Base-by-base conservation (phyloP, 768 basidiomycete genomes). In the Chlorophyllum brunneum region DNA sequence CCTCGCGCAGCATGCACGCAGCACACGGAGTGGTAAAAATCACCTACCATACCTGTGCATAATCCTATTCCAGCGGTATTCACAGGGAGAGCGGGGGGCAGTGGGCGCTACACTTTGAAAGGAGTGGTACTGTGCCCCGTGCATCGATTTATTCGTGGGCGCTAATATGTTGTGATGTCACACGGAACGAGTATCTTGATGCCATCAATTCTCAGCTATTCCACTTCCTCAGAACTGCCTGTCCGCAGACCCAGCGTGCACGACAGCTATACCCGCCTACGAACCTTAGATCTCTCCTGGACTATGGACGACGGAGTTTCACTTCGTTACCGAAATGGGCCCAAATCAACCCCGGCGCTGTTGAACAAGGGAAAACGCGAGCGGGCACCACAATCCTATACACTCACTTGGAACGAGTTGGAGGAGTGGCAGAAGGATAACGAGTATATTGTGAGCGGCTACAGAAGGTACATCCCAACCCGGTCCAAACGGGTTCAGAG, bases 381-480 rank as follows among this genome's bases (percentile, higher is more conserved):
- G 13, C 51, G n/a, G 41, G 23, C 22, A 10, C 16, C 15, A n/a
- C 48, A 20, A 18, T 53, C 59, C 4, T 61, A 46, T 43, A 75
- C 72, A 5, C 44, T 79, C 30, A 58, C 69, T 10, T 89, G 82
- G 82, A 54, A 61, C 18, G 80, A 85, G 50, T 70, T 88, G 38
- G 79, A 83, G 34, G 75, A 77, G 29, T 91, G 86, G 85, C 81
- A 82, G 65, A 76, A 70, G 57, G 83, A 89, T 66, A 90, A 89
- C 59, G 85, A 88, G 58, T 85, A 79, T 61, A 88, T 90, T 54
- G 33, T 83, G 52, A 67, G 66, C 30, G 88, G 88, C 2, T 89
- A 90, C 63, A 74, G 87, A 67, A 73, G 79, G 88, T 87, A 60
- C 26, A 48, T 52, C n/a, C 40, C 51, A 40, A 26, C 43, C 23